Evolutionary conservation across 805 yeast species (phyloP), one percentile per base, ranked within the genome.

Genomic region (Zygosaccharomyces rouxii): DNA sequence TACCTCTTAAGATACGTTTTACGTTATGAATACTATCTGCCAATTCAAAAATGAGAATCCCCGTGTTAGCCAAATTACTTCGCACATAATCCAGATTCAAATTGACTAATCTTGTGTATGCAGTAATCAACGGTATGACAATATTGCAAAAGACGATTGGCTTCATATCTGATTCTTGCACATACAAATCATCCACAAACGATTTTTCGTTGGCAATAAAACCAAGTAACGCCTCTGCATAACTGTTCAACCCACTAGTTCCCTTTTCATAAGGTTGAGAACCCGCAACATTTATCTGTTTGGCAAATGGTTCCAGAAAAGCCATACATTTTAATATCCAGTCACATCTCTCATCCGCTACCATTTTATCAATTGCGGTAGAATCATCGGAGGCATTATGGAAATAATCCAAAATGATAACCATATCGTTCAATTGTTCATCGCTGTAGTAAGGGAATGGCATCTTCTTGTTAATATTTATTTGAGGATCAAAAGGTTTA

Each of bases 241-340:
- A 83, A 38, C 65, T 64, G 7, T 68, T 69, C 29, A 85, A 74
- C 7, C 88, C 85, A 63, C 76, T 80, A 44, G 77, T 74, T 3
- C 82, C 87, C 61, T 73, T 79, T 60, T 78, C 82, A 64, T 78
- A 86, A 1, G 79, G 84, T 9, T 69, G 72, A 50, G 70, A 74
- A 37, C 62, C 66, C 23, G 66, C 63, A 51, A 55, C 60, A 40
- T 66, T 66, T 25, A 62, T 59, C 35, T 74, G 73, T 54, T 70
- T 70, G 16, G 79, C 76, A 45, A 71, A 71, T 0, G 77, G 72
- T 41, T 75, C 80, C 35, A 76, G 52, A 10, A 72, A 71, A 5
- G 71, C 74, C 63, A 83, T 63, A 38, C 72, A 69, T 25, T 71
- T 75, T 2, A 63, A 51, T 23, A 82, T 68, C 29, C 70, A 67